Evolutionary conservation across 306 rosid species (phyloP).

Genomic region (Hippophae tibetana): DNA sequence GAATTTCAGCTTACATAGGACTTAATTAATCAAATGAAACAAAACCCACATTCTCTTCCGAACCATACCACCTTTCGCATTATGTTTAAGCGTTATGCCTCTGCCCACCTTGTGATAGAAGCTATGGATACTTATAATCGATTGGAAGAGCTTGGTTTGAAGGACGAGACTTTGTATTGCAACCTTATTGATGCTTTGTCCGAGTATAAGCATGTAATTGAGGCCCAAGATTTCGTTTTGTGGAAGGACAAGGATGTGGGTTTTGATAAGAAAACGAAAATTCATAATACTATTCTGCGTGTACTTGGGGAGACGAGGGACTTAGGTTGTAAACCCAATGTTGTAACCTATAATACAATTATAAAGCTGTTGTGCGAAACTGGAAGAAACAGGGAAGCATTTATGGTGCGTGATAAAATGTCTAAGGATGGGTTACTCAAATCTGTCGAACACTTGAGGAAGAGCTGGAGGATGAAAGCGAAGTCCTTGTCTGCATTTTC

Average conservation of each 20-base stretch:
- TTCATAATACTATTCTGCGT: slow-evolving; percentile 62
- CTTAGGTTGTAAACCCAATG: slow-evolving; percentile 48
- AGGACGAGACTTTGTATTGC: slow-evolving; percentile 50
- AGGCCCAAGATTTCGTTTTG: slow-evolving; percentile 61
- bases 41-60: slow-evolving; percentile 39
- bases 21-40: slow-evolving; percentile 49
- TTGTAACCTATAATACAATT: slow-evolving; percentile 59
- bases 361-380: slow-evolving; percentile 57
- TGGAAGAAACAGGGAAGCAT: slow-evolving; percentile 61
- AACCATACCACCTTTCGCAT: slow-evolving; percentile 64
- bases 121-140: slow-evolving; percentile 49
- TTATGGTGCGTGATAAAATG: slow-evolving; percentile 40
- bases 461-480: slow-evolving; percentile 42
- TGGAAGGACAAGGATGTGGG: slow-evolving; percentile 24
- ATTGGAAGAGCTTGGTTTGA: slow-evolving; percentile 44
- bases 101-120: slow-evolving; percentile 57
- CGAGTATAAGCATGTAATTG: slow-evolving; percentile 72
- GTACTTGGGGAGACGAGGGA: slow-evolving; percentile 74
- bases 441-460: slow-evolving; percentile 52
- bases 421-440: slow-evolving; percentile 42
- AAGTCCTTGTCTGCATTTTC: slow-evolving; percentile 47
- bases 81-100: slow-evolving; percentile 61
- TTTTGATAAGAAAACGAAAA: slow-evolving; percentile 33
- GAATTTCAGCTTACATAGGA: slow-evolving; percentile 62
- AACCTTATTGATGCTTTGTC: slow-evolving; percentile 72